phyloP scores from a whole-genome alignment of 2,329 filamentous ascomycete genomes.

The Ceratocystis albifundus region DNA sequence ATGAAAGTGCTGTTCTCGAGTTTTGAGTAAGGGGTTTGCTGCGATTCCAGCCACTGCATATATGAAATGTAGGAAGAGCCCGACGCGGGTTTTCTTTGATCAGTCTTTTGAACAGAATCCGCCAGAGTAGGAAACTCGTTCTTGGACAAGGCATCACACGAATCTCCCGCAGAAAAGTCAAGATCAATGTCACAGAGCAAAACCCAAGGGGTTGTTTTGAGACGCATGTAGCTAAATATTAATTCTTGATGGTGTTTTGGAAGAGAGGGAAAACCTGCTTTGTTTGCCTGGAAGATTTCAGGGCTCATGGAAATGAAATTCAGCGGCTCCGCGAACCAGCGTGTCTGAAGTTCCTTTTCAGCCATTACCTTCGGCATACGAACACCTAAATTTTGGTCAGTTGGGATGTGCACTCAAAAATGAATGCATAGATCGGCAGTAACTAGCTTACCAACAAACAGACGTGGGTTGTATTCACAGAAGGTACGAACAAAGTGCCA shows the following conservation, averaged over 20 bases:
- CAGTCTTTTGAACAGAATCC: slow-evolving; percentile 42
- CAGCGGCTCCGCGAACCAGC: slow-evolving; percentile 60
- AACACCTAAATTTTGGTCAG: slow-evolving; percentile 19
- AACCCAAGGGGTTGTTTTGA: slow-evolving; percentile 52
- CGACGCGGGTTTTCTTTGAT: slow-evolving; percentile 27
- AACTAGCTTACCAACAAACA: slow-evolving; percentile 64
- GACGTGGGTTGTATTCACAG: slow-evolving; percentile 71
- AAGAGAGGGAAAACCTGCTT: slow-evolving; percentile 49
- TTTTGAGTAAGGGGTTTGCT: slow-evolving; percentile 52
- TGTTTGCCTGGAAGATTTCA: slow-evolving; percentile 48
- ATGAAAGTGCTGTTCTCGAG: slow-evolving; percentile 43
- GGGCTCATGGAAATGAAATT: slow-evolving; percentile 48
- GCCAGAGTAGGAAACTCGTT: slow-evolving; percentile 57
- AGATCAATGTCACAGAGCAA: slow-evolving; percentile 52
- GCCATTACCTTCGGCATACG: slow-evolving; percentile 48
- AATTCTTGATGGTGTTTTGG: slow-evolving; percentile 49
- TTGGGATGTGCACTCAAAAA: neutral
- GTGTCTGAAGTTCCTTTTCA: slow-evolving; percentile 47
- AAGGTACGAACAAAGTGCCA: slow-evolving; percentile 81
- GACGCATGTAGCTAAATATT: slow-evolving; percentile 51
- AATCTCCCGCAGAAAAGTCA: slow-evolving; percentile 27
- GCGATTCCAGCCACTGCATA: slow-evolving; percentile 69
- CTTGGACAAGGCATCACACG: slow-evolving; percentile 30
- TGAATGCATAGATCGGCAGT: neutral
- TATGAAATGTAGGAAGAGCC: slow-evolving; percentile 56